Base-by-base conservation (phyloP, 805 yeast genomes). In the Cyberlindnera samutprakarnensis region DNA sequence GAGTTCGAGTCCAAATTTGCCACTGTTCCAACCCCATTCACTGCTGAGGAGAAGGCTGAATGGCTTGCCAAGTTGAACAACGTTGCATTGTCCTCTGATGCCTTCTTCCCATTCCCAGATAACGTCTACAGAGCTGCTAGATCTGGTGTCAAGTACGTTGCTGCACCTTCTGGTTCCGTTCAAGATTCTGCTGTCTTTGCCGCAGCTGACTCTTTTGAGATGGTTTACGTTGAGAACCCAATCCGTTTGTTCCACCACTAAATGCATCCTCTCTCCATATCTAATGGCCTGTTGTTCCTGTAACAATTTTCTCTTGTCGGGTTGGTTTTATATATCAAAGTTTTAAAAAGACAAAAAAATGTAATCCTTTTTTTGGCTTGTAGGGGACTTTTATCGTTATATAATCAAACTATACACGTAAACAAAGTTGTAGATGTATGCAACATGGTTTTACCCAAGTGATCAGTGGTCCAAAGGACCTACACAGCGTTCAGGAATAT, bases 401-500 rank as follows among this genome's bases (percentile, higher is more conserved):
- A n/a, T n/a, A n/a, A 19, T 8, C 21, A 19, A 10, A 8, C 21
- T 19, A 19, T 19, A 19, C 21, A 19, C 21, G 10, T 7, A 19
- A 19, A 7, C 7, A 30, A 18, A 40, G 30, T 34, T 39, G 36
- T 33, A 56, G 50, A 78, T 90, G 96, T 90, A 59, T 67, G 94
- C 96, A 78, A 86, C 94, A 90, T 88, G 97, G 97, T 88, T 88
- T 84, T 84, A 87, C 97, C 90, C 96, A 84, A 85, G 77, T 92
- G 95, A 80, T 78, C 75, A 90, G 70, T 53, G 76, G 94, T 77
- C 64, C n/a, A 68, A 72, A 68, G 82, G 76, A 80, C 83, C 75
- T 82, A 70, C 95, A 94, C 80, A 88, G 90, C 76, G 96, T 86
- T 72, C 82, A 90, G 97, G 97, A 90, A 90, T 90, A 90, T 90